These are phyloP conservation scores for Mycena alexandri DNA, from an alignment of 768 basidiomycete species.

Conservation along the genomic window DNA sequence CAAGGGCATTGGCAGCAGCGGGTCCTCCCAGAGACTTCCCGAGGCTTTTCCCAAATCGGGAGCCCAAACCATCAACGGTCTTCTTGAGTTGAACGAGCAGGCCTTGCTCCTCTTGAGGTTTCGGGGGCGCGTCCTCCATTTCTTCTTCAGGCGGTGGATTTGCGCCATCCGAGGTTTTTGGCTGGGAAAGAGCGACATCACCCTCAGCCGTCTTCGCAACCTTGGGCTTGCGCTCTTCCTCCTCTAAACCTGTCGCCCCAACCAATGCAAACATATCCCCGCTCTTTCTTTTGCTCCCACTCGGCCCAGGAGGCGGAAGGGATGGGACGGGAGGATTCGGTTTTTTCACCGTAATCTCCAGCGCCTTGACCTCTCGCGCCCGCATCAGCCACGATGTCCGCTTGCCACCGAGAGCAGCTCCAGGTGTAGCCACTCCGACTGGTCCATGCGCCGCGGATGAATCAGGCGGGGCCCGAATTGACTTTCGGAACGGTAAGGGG, in stretches of 20 bases:
- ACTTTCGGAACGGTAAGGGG: slow-evolving; percentile 78
- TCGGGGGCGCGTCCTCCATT: neutral
- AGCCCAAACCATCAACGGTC: slow-evolving; percentile 76
- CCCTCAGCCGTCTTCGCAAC: slow-evolving; percentile 58
- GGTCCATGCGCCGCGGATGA: slow-evolving; percentile 48
- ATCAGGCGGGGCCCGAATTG: slow-evolving; percentile 65
- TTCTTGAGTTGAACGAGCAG: slow-evolving; percentile 78
- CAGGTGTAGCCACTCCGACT: slow-evolving; percentile 55
- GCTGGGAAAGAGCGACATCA: slow-evolving; percentile 45
- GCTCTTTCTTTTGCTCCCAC: slow-evolving; percentile 75
- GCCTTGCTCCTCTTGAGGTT: slow-evolving; percentile 49
- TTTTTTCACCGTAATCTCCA: slow-evolving; percentile 66
- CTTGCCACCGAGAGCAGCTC: slow-evolving; percentile 63
- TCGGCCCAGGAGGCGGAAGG: slow-evolving; percentile 36
- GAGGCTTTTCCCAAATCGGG: slow-evolving; percentile 67
- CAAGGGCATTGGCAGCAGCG: slow-evolving; percentile 69
- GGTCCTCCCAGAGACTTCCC: slow-evolving; percentile 73
- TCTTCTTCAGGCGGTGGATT: neutral
- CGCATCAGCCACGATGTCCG: slow-evolving; percentile 87
- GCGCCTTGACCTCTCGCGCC: slow-evolving; percentile 78
- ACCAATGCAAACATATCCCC: slow-evolving; percentile 56
- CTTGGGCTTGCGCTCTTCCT: slow-evolving; percentile 63
- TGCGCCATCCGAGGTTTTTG: slow-evolving; percentile 15
- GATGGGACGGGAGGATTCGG: slow-evolving; percentile 34
- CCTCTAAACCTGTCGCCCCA: slow-evolving; percentile 43